Evolutionary conservation across 768 basidiomycete species (phyloP), one percentile per base, ranked within the genome.

Genomic region (Macrolepiota dolichaula): DNA sequence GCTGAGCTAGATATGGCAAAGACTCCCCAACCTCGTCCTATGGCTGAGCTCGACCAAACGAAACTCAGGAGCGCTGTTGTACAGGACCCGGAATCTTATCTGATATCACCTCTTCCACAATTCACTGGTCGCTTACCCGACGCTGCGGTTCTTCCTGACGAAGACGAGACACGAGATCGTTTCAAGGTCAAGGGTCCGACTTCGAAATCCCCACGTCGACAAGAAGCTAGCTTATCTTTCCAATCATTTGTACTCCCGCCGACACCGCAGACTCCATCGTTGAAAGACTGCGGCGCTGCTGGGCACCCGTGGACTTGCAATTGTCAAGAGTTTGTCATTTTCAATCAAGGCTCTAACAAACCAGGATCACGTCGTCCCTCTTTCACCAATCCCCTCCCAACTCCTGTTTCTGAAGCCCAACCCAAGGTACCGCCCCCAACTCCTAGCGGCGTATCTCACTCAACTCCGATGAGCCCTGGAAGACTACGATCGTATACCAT

Each of bases 41-140:
- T 40, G 47, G 66, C 68, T 29, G 69, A 75, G 32, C 70, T 74
- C 64, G 76, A 79, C 40, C 67, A 71, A 56, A 57, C 64, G 61
- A 74, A 65, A 63, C 74, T 77, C 59, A 68, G 68, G 59, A 73
- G 70, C 13, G 69, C 72, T 35, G 71, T 72, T 17, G 60, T 73
- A n/a, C 73, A 73, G 35, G 70, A 76, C 57, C 70, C 73, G 7
- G 68, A 70, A 22, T 71, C 73, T 27, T 61, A 76, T 64, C 62
- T 79, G 52, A 76, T 80, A 57, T 79, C 80, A 11, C 80, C 80
- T 3, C 65, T 81, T 4, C 76, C 79, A 4, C 74, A 81, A 63
- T 76, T 77, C 59, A 76, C 77, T 9, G 71, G 68, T 29, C 63
- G 56, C 27, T 64, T 78, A 51, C 78, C 77, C 12, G 76, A 78